These are phyloP conservation scores for Entomortierella parvispora DNA, from an alignment of 192 early-diverging fungal genomes.

Conservation along the genomic window DNA sequence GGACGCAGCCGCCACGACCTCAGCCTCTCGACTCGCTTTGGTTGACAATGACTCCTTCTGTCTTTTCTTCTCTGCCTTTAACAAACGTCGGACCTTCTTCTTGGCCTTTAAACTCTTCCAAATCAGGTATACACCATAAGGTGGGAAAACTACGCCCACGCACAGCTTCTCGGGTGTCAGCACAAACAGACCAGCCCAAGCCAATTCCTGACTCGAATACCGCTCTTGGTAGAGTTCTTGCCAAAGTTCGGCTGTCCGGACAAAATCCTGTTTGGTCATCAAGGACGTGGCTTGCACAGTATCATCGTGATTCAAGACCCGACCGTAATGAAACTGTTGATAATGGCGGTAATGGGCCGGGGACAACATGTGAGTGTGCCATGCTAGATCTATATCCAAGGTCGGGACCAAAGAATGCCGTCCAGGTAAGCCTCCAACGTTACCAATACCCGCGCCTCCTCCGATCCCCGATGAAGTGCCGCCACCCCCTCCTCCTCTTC, in stretches of 20 bases:
- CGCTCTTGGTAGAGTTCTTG: slow-evolving; percentile 53
- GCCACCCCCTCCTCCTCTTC: slow-evolving; percentile 6
- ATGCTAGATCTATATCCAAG: slow-evolving; percentile 71
- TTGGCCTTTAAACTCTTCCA: slow-evolving; percentile 38
- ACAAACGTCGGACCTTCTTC: slow-evolving; percentile 6
- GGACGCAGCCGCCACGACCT: no score
- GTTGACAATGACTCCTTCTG: not conserved
- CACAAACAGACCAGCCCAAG: slow-evolving; percentile 14
- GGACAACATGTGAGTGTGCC: slow-evolving; percentile 76
- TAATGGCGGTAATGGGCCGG: slow-evolving; percentile 64
- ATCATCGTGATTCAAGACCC: slow-evolving; percentile 75
- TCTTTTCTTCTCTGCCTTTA: not conserved
- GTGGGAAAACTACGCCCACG: slow-evolving; percentile 37
- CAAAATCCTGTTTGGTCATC: slow-evolving; percentile 56
- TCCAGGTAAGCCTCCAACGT: slow-evolving; percentile 13
- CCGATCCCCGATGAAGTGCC: slow-evolving; percentile 22
- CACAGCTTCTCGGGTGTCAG: slow-evolving; percentile 35
- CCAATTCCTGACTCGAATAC: slow-evolving; percentile 46
- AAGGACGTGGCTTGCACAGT: slow-evolving; percentile 45
- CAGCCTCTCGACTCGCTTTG: not conserved
- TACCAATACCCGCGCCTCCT: not conserved
- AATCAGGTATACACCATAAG: slow-evolving; percentile 30
- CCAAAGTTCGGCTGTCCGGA: slow-evolving; percentile 60
- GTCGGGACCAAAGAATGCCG: slow-evolving; percentile 64
- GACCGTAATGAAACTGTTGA: slow-evolving; percentile 53